Evolutionary conservation across 257 asterid species (phyloP).

Genomic region (Eucommia ulmoides): DNA sequence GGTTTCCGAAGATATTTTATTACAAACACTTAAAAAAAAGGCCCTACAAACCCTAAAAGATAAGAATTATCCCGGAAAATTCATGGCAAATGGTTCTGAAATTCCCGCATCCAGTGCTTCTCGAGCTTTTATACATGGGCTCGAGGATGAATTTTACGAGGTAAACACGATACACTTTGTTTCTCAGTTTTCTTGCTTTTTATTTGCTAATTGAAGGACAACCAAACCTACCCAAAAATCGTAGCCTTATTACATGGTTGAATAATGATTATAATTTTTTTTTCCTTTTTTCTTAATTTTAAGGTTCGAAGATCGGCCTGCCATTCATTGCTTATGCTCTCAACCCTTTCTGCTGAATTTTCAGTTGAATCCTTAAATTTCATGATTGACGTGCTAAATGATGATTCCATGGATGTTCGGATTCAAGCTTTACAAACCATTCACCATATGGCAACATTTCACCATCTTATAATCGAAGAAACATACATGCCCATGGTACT

Average conservation of each 20-base stretch:
- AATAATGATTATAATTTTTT: too few relatives aligned
- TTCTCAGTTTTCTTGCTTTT: slow-evolving; percentile 1
- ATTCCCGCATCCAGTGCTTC: slow-evolving; percentile 68
- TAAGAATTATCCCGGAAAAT: slow-evolving; percentile 49
- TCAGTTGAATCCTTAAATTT: slow-evolving; percentile 39
- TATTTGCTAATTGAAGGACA: too few relatives aligned
- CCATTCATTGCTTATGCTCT: slow-evolving; percentile 51
- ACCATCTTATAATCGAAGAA: slow-evolving; percentile 42
- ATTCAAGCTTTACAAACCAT: slow-evolving; percentile 68
- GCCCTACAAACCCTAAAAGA: slow-evolving; percentile 38
- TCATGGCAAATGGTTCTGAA: slow-evolving; percentile 31
- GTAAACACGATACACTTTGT: slow-evolving; percentile 17
- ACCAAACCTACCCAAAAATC: too few relatives aligned
- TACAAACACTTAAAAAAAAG: slow-evolving; percentile 63
- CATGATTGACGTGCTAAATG: slow-evolving; percentile 67
- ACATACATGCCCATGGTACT: slow-evolving; percentile 66
- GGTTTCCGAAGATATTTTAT: slow-evolving; percentile 59
- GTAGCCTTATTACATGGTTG: too few relatives aligned
- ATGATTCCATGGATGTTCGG: slow-evolving; percentile 57
- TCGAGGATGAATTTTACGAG: slow-evolving; percentile 88
- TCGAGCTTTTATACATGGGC: slow-evolving; percentile 69
- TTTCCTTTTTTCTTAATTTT: slow-evolving; percentile 11
- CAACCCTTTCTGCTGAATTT: slow-evolving; percentile 48
- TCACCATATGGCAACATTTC: slow-evolving; percentile 40
- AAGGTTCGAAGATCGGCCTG: slow-evolving; percentile 95